Evolutionary conservation across 768 basidiomycete species (phyloP).

Genomic region (Mycena polygramma): DNA sequence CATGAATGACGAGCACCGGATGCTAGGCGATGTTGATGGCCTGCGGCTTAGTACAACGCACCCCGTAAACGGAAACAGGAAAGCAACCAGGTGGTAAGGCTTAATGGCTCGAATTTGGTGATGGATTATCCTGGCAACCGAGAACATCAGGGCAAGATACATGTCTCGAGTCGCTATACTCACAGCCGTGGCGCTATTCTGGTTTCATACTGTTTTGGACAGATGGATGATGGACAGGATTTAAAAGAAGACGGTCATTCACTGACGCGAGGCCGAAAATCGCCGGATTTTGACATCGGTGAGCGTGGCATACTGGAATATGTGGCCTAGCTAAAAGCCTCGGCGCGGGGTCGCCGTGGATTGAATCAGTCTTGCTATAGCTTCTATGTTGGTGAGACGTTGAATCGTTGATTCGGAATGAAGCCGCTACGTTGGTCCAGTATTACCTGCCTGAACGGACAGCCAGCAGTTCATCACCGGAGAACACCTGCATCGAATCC

Average conservation of each 20-base stretch:
- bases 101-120: background rate
- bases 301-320: no score
- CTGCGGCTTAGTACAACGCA: conserved; percentile 1
- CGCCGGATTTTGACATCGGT: background rate
- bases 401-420: no score
- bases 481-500: no score
- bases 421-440: no score
- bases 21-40: conserved; percentile 27
- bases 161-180: background rate
- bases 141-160: background rate
- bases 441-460: no score
- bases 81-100: background rate
- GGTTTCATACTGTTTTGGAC: conserved; percentile 2
- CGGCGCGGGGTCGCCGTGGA: no score
- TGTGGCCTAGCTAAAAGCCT: no score
- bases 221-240: no score
- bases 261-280: background rate
- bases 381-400: no score
- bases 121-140: conserved; percentile 5
- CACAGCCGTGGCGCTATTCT: conserved; percentile 16
- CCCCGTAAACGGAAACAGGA: conserved; percentile 1
- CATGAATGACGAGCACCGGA: conserved; percentile 9
- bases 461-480: no score
- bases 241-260: background rate
- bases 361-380: no score